Conservation (phyloP, 163 green algal genomes). For the Botryococcus braunii region DNA sequence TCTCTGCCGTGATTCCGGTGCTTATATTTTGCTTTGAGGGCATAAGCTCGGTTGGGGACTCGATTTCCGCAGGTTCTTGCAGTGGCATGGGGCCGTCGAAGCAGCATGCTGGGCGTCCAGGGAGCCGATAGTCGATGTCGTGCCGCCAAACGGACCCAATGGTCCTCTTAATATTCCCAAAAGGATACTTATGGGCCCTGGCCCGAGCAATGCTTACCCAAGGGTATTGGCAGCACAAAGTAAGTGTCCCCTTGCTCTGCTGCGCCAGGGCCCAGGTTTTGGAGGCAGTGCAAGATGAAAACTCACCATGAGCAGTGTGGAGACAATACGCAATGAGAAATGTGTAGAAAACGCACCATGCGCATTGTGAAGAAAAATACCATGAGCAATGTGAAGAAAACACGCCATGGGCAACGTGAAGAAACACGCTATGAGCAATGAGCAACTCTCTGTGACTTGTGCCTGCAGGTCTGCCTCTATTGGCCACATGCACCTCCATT, state of each 20-base stretch:
- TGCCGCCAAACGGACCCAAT: too few species aligned
- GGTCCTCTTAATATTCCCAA: too few species aligned
- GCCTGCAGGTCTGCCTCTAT: conserved; percentile 10
- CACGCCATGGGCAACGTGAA: not conserved
- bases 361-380: not conserved
- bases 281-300: not conserved
- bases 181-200: conserved; percentile 82
- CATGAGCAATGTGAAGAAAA: not conserved
- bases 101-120: too few species aligned
- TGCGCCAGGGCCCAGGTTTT: not conserved
- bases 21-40: too few species aligned
- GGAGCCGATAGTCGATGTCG: too few species aligned
- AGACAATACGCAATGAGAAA: not conserved
- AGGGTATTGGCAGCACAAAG: conserved; percentile 67
- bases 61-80: too few species aligned
- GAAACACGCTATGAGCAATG: not conserved
- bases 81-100: too few species aligned
- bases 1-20: too few species aligned
- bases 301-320: not conserved
- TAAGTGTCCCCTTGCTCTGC: conserved; percentile 6
- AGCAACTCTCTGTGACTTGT: not conserved
- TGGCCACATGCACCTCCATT: conserved; percentile 77
- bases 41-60: too few species aligned
- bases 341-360: not conserved
- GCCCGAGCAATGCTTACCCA: conserved; percentile 76